A percentile compares a stretch with the other conserved stretches of the same genome.
These are phyloP conservation scores for Hypoxylon fuscum DNA, from an alignment of 495 filamentous ascomycete species.

Conservation along the genomic window DNA sequence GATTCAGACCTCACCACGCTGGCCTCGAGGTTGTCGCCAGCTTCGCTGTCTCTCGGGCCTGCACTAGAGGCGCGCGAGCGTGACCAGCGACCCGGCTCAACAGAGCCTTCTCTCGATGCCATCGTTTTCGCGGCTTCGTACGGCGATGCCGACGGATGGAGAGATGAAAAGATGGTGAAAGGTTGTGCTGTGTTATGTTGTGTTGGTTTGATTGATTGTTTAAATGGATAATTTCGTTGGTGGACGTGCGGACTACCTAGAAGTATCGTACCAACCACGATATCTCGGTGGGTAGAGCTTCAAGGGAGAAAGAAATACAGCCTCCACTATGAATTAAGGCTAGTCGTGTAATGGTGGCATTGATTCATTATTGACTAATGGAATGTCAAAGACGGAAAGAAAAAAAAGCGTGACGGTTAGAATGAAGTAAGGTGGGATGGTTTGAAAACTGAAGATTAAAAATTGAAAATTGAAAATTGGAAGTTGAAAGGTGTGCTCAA, in stretches of 20 bases:
- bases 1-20: constrained; percentile 40
- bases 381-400: neutral
- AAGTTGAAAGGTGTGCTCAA: constrained; percentile 19
- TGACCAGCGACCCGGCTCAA: constrained; percentile 37
- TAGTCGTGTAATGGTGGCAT: constrained; percentile 6
- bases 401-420: constrained; percentile 8
- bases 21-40: constrained; percentile 39
- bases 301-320: constrained; percentile 12
- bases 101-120: constrained; percentile 42
- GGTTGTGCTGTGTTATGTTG: constrained; percentile 1
- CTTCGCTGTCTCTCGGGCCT: constrained; percentile 35
- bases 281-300: neutral
- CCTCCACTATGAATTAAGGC: constrained; percentile 20
- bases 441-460: constrained; percentile 1
- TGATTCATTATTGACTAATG: constrained; percentile 22
- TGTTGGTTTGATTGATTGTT: neutral
- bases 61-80: constrained; percentile 30
- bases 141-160: neutral
- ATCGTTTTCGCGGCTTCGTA: constrained; percentile 26
- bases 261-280: constrained; percentile 1
- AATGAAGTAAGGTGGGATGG: neutral
- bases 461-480: constrained; percentile 2
- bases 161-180: neutral
- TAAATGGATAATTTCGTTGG: constrained; percentile 6
- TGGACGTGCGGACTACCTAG: constrained; percentile 4